phyloP scores from a whole-genome alignment of 129 eudicot species.

The Escallonia herrerae region DNA sequence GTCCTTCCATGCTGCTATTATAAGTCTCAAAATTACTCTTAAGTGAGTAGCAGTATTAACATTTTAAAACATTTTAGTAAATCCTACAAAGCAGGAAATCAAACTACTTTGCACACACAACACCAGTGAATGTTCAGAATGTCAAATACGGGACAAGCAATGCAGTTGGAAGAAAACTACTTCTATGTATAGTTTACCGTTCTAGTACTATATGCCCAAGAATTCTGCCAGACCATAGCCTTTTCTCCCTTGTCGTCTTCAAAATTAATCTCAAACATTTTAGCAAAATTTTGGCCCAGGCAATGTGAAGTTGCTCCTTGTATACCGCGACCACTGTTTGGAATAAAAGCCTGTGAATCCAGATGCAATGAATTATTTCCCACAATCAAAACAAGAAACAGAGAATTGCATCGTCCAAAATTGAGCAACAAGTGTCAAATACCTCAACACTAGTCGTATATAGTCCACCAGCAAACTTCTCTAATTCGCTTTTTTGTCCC shows the following conservation, averaged over 20 bases:
- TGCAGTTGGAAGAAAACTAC: not conserved
- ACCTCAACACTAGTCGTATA: constrained; percentile 95
- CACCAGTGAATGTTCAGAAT: not conserved
- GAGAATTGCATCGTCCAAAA: too few species aligned
- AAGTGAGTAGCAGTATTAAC: too few species aligned
- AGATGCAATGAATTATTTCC: too few species aligned
- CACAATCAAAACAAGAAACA: too few species aligned
- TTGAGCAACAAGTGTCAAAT: constrained; percentile 2
- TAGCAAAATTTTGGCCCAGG: constrained; percentile 91
- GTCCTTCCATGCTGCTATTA: too few species aligned
- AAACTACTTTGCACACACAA: too few species aligned
- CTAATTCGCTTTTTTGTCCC: constrained; percentile 85
- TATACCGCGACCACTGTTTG: constrained; percentile 88
- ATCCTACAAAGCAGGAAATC: too few species aligned
- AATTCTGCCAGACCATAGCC: constrained; percentile 94
- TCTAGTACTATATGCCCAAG: constrained; percentile 95
- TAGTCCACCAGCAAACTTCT: constrained; percentile 95
- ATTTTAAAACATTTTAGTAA: too few species aligned
- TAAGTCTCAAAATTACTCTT: too few species aligned
- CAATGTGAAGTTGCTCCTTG: constrained; percentile 99
- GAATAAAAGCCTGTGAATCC: constrained; percentile 71
- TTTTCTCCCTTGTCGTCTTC: constrained; percentile 85
- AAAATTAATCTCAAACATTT: constrained; percentile 84
- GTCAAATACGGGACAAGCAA: not conserved
- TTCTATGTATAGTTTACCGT: constrained; percentile 36